Evolutionary conservation across 2,329 filamentous ascomycete species (phyloP), one percentile per base, ranked within the genome.

Genomic region (Kalmusia sp.): DNA sequence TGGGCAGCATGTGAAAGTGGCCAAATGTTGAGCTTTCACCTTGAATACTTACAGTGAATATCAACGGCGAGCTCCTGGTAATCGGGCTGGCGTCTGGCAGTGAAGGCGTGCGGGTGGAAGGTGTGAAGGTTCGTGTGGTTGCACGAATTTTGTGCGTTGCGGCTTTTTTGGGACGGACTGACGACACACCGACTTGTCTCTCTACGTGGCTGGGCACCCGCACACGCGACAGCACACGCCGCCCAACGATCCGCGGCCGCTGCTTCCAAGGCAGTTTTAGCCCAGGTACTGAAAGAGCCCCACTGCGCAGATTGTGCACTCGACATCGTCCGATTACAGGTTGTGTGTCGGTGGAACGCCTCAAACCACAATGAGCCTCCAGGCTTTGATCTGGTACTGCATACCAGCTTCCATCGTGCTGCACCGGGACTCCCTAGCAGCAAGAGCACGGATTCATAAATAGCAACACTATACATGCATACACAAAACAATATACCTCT

Each of bases 401-500:
- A n/a, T n/a, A n/a, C n/a, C n/a, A n/a, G n/a, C n/a, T n/a, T n/a
- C n/a, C n/a, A n/a, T n/a, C n/a, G n/a, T n/a, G n/a, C n/a, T n/a
- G n/a, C n/a, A n/a, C 40, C 28, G 7, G 25, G n/a, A 31, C 27
- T 9, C 14, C n/a, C 21, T 33, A 21, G 2, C 12, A 15, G 12
- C 8, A 54, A 40, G 33, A 48, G 27, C 24, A 12, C 14, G 19
- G 11, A 17, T 37, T 37, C 49, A 58, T 58, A 58, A 53, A 54
- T 44, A 51, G 52, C 49, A 52, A 47, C 35, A 45, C 40, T 51
- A 56, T 54, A 52, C 51, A 55, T 51, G 44, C 33, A 33, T 46
- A 46, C 17, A 41, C 28, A 19, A 11, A n/a, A 35, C 53, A 57
- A 51, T 59, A 57, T 61, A 55, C 53, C 49, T 58, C 41, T 57